Evolutionary conservation across 2,329 filamentous ascomycete genomes (phyloP).

Genomic region (Phialemoniopsis sp.): DNA sequence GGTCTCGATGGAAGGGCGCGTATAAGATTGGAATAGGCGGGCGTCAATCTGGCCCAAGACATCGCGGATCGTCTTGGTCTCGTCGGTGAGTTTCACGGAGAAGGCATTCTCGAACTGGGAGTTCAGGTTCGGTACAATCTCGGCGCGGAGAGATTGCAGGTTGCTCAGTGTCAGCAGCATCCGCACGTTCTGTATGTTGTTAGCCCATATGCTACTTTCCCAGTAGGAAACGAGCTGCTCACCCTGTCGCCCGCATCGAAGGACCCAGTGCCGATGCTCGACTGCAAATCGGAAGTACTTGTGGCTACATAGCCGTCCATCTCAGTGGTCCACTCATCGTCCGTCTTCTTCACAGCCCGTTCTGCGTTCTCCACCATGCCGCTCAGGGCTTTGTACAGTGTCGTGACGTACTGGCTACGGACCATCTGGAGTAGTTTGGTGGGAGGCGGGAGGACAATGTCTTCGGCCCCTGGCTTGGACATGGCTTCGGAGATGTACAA

Average conservation of each 20-base stretch:
- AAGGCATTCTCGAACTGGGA: constrained; percentile 91
- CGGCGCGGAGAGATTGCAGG: constrained; percentile 74
- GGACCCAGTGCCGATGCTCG: constrained; percentile 35
- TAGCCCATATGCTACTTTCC: background rate
- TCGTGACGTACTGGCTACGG: constrained; percentile 85
- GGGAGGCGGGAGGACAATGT: constrained; percentile 81
- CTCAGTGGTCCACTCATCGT: constrained; percentile 56
- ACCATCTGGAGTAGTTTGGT: constrained; percentile 88
- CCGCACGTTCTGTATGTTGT: constrained; percentile 65
- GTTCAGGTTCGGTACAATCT: constrained; percentile 84
- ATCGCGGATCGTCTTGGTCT: constrained; percentile 86
- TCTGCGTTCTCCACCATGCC: constrained; percentile 98
- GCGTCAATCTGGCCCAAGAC: constrained; percentile 87
- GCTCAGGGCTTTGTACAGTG: constrained; percentile 87
- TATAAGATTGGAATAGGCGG: constrained; percentile 89
- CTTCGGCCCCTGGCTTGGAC: constrained; percentile 65
- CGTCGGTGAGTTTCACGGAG: constrained; percentile 89
- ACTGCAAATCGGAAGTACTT: constrained; percentile 10
- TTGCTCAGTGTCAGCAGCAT: constrained; percentile 95
- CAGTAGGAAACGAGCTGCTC: constrained; percentile 16
- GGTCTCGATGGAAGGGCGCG: constrained; percentile 66
- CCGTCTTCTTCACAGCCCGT: constrained; percentile 60
- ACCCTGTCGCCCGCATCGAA: constrained; percentile 54
- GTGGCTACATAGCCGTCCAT: constrained; percentile 33
- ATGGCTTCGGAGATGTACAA: constrained; percentile 87